A percentile compares a stretch with the other conserved stretches of the same genome.
These are phyloP conservation scores for Apostasia ramifera DNA, from an alignment of 106 monocot species.

Conservation along the genomic window DNA sequence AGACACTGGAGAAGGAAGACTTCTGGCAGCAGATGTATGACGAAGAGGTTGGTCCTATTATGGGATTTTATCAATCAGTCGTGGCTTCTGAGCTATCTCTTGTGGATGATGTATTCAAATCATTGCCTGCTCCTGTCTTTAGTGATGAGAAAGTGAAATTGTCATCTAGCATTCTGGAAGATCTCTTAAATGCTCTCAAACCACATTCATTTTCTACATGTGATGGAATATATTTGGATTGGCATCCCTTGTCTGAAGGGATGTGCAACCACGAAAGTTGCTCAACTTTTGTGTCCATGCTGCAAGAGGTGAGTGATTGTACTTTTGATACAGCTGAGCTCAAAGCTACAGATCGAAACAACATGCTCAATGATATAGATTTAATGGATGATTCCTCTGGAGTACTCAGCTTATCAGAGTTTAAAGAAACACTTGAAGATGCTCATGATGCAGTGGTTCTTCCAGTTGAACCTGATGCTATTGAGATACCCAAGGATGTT, in stretches of 20 bases:
- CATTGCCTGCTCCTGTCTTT: slow-evolving; percentile 67
- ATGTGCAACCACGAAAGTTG: slow-evolving; percentile 65
- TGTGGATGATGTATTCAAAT: slow-evolving; percentile 72
- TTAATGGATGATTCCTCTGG: slow-evolving; percentile 42
- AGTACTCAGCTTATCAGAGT: slow-evolving; percentile 10
- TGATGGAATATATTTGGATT: slow-evolving; percentile 91
- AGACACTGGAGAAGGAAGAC: slow-evolving; percentile 19
- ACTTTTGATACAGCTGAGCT: slow-evolving; percentile 15
- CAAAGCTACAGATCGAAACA: slow-evolving; percentile 8
- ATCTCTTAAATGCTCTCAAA: slow-evolving; percentile 37
- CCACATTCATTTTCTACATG: slow-evolving; percentile 50
- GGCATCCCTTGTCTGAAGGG: slow-evolving; percentile 75
- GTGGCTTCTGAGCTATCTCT: slow-evolving; percentile 71
- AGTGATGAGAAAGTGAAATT: slow-evolving; percentile 35
- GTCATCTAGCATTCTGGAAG: slow-evolving; percentile 16
- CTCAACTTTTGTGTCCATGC: slow-evolving; percentile 25
- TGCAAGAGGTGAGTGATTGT: slow-evolving; percentile 27
- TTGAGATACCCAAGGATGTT: slow-evolving; percentile 12
- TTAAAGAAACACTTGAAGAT: slow-evolving; percentile 23
- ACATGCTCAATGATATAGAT: slow-evolving; percentile 18
- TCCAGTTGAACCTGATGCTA: slow-evolving; percentile 9
- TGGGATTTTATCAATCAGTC: slow-evolving; percentile 48
- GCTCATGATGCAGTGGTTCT: slow-evolving; percentile 14
- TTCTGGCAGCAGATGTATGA: slow-evolving; percentile 33
- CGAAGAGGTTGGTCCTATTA: slow-evolving; percentile 26